A percentile compares a stretch with the other conserved stretches of the same genome.
Conservation (phyloP, 306 rosid genomes). For the Castanospermum australe region DNA sequence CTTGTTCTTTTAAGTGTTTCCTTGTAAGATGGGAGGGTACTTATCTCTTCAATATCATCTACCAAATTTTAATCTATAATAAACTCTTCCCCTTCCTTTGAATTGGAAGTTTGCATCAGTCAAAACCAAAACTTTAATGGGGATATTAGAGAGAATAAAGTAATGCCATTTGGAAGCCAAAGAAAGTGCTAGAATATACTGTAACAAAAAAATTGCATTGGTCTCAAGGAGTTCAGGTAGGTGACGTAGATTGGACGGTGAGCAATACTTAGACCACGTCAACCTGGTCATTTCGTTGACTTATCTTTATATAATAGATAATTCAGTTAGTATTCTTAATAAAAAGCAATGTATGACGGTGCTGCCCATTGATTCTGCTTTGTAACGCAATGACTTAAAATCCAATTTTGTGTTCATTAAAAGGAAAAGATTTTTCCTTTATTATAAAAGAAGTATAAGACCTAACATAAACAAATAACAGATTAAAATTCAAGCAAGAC, state of each 20-base stretch:
- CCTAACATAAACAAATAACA: too few relatives aligned
- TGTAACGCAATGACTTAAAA: not conserved
- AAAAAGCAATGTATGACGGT: not conserved
- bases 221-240: not conserved
- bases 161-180: not conserved
- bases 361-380: not conserved
- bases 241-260: not conserved
- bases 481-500: too few relatives aligned
- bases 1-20: too few relatives aligned
- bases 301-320: not conserved
- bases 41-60: too few relatives aligned
- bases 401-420: not conserved
- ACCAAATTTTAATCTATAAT: too few relatives aligned
- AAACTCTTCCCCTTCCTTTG: too few relatives aligned
- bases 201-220: not conserved
- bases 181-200: not conserved
- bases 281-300: conserved; percentile 24
- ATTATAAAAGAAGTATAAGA: too few relatives aligned
- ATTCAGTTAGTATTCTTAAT: not conserved
- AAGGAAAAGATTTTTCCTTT: too few relatives aligned
- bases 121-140: too few relatives aligned
- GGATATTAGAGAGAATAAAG: not conserved
- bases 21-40: too few relatives aligned
- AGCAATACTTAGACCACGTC: not conserved
- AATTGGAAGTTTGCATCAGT: too few relatives aligned